Conservation (phyloP, 2,329 filamentous ascomycete species). For the Diaporthe eres region DNA sequence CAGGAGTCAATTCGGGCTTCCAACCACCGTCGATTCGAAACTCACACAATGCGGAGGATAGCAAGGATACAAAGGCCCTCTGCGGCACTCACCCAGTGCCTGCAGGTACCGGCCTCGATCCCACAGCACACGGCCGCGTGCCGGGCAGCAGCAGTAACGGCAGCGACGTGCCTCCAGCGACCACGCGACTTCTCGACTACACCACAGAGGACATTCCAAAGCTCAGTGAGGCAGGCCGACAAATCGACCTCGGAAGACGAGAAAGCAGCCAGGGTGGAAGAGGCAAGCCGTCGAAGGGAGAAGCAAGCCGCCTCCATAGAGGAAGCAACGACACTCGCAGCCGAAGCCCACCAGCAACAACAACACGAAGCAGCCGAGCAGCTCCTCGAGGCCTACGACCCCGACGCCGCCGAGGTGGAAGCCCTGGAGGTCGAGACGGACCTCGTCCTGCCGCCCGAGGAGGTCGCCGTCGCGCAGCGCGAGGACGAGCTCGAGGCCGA, state of each 20-base stretch:
- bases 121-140: conserved; percentile 29
- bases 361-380: conserved; percentile 19
- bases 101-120: conserved; percentile 31
- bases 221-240: conserved; percentile 9
- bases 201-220: conserved; percentile 14
- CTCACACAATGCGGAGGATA: conserved; percentile 41
- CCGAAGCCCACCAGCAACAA: neutral
- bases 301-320: neutral
- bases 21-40: neutral
- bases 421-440: conserved; percentile 39
- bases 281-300: neutral
- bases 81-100: conserved; percentile 35
- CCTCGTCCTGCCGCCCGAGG: conserved; percentile 46
- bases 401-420: neutral
- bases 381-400: conserved; percentile 32
- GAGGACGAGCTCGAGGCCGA: conserved; percentile 27
- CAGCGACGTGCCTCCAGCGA: conserved; percentile 7
- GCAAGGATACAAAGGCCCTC: conserved; percentile 38
- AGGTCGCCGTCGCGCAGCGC: conserved; percentile 31
- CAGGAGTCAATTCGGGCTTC: conserved; percentile 10
- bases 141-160: conserved; percentile 19
- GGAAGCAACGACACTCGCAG: neutral
- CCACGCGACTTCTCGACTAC: conserved; percentile 41
- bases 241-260: neutral
- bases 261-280: neutral